phyloP scores from a whole-genome alignment of 208 protist genomes.

The Acanthamoeba castellanii region DNA sequence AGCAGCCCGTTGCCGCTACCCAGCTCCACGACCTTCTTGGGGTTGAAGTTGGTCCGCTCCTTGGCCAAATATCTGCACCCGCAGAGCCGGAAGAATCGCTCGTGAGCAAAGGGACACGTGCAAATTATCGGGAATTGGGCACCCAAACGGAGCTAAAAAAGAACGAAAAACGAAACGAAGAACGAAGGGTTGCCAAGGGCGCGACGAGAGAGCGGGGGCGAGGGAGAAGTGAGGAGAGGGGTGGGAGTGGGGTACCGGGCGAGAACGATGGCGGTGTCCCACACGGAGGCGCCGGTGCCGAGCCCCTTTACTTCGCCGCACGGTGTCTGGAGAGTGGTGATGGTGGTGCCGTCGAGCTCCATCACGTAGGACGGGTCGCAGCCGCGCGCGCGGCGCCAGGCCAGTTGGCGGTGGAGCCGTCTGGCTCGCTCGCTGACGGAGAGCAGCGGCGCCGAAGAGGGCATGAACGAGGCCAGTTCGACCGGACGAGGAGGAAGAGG shows the following conservation, averaged over 20 bases:
- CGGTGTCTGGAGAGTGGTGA: constrained; percentile 51
- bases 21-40: constrained; percentile 52
- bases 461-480: neutral
- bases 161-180: neutral
- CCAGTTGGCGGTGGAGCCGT: constrained; percentile 44
- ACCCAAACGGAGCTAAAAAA: neutral
- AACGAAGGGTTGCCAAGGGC: neutral
- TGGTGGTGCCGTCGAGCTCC: constrained; percentile 59
- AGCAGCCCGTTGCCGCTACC: constrained; percentile 65
- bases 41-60: neutral
- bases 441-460: neutral
- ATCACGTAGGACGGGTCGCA: constrained; percentile 1
- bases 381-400: constrained; percentile 24
- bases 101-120: neutral
- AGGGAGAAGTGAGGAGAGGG: neutral
- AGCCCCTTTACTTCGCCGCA: constrained; percentile 53
- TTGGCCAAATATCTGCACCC: constrained; percentile 42
- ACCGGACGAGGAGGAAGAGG: neutral
- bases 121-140: neutral
- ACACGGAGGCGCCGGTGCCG: constrained; percentile 53
- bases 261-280: constrained; percentile 69
- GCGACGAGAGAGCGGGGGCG: no score
- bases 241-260: neutral
- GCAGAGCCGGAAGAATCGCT: neutral
- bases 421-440: constrained; percentile 42